Base-by-base conservation (phyloP, 148 eudicot genomes). In the Amaranthus cruentus region DNA sequence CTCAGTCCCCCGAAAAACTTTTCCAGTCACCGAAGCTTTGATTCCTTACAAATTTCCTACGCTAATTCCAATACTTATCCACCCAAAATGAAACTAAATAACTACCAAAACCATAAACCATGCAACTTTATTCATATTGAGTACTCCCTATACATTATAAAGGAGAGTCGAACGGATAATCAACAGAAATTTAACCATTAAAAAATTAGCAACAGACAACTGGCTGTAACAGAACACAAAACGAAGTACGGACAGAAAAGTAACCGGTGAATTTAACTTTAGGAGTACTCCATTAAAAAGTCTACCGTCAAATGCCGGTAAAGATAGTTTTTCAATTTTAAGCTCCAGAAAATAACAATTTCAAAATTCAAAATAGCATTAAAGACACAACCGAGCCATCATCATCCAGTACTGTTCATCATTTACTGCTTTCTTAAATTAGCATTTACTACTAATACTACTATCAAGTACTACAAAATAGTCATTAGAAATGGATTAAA, bases 361-460 rank as follows among this genome's bases (percentile, higher is more conserved):
- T 70, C 75, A 55, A 77, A 72, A 77, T 77, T 58, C 76, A 63
- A 77, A 63, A 72, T 49, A 28, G 28, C 53, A 66, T 11, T 48
- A 12, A 6, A 15, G 56, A 28, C 38, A 28, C 18, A 60, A 59
- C 50, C 50, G 54, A 55, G 70, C 47, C 21, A 43, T 66, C 54
- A 74, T 46, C 70, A 64, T 53, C 5, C 63, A 56, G 71, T 64
- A 48, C 58, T 50, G 57, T 50, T 72, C 66, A 72, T 66, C 8
- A 54, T 13, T 68, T 13, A 3, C 72, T 71, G 13, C 66, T 14
- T 2, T 4, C 1, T 46, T 10, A 28, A 28, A 9, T 38, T 53
- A 55, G 43, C 9, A 10, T 13, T 62, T 52, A 57, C 68, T 58
- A 61, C 51, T 48, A 18, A 43, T 5, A 52, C 13, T 44, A 62